A percentile compares a stretch with the other conserved stretches of the same genome.
phyloP scores from a whole-genome alignment of 306 rosid species.

The Geum urbanum region DNA sequence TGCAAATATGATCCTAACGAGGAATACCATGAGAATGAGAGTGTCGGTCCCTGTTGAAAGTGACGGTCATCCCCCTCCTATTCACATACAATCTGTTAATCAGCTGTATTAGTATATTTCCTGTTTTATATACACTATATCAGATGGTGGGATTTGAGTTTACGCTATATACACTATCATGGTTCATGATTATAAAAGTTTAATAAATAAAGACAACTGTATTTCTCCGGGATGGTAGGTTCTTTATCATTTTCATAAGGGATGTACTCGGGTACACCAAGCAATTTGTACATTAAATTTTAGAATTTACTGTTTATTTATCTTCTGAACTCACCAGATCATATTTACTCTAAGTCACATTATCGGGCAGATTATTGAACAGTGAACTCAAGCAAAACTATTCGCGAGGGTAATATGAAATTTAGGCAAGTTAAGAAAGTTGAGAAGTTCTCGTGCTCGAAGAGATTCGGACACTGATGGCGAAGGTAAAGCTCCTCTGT shows the following conservation, averaged over 20 bases:
- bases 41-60: neutral
- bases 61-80: neutral
- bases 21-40: neutral
- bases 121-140: neutral
- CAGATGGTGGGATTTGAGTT: constrained; percentile 1
- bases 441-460: no score
- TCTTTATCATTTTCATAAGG: neutral
- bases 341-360: no score
- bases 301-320: no score
- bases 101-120: neutral
- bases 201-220: constrained; percentile 10
- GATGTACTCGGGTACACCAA: no score
- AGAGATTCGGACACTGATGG: no score
- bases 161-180: constrained; percentile 3
- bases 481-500: no score
- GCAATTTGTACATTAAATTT: no score
- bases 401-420: no score
- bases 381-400: no score
- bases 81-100: neutral
- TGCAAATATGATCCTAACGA: neutral
- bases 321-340: no score
- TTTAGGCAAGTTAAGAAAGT: no score
- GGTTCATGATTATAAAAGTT: constrained; percentile 4
- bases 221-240: constrained; percentile 15
- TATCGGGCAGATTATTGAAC: no score